Evolutionary conservation across 257 asterid species (phyloP).

Genomic region (Oldenlandia corymbosa): DNA sequence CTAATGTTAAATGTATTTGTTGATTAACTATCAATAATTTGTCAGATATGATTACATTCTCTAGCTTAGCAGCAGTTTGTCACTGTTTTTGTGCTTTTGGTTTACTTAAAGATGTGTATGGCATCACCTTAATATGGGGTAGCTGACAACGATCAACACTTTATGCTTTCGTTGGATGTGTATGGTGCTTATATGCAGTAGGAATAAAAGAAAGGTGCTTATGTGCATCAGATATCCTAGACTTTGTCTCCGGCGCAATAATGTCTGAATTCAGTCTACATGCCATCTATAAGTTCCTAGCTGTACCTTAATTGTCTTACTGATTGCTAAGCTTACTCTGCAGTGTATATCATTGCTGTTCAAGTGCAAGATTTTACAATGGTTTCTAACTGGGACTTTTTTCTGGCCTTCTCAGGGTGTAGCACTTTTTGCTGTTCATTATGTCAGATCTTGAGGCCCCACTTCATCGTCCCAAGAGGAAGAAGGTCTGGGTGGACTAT

Average conservation of each 20-base stretch:
- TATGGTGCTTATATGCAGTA: no score
- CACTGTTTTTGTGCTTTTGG: background rate
- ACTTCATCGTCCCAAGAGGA: constrained; percentile 88
- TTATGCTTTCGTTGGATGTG: no score
- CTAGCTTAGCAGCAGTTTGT: background rate
- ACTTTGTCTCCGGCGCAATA: no score
- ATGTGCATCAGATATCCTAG: no score
- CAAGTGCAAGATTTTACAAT: background rate
- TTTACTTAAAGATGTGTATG: no score
- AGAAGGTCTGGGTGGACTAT: constrained; percentile 77
- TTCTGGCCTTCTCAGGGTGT: constrained; percentile 1
- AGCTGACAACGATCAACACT: no score
- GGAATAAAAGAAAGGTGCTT: no score
- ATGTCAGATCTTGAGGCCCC: constrained; percentile 95
- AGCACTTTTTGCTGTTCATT: constrained; percentile 12
- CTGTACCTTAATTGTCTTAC: background rate
- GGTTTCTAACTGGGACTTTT: background rate
- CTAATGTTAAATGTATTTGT: no score
- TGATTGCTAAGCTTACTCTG: background rate
- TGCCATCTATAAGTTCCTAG: background rate
- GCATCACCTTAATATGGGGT: no score
- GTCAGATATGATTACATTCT: background rate
- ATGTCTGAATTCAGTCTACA: background rate
- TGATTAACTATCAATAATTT: background rate
- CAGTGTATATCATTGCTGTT: background rate